Evolutionary conservation across 2,329 filamentous ascomycete genomes (phyloP).

Genomic region (Chalara sp.): DNA sequence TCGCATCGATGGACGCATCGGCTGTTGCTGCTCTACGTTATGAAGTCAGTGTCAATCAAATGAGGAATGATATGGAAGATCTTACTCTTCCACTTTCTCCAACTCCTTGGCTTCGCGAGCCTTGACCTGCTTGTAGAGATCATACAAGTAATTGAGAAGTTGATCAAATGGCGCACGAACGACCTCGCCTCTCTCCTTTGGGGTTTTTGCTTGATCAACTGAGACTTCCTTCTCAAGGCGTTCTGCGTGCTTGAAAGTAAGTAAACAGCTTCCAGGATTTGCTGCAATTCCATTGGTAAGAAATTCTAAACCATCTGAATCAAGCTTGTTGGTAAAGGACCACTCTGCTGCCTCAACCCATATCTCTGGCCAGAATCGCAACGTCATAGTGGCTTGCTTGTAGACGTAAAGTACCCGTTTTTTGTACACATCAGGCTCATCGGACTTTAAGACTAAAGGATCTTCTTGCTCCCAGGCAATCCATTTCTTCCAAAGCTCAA

Average conservation of each 20-base stretch:
- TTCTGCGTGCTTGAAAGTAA: constrained; percentile 86
- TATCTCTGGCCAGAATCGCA: constrained; percentile 91
- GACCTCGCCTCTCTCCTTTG: constrained; percentile 52
- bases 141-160: constrained; percentile 82
- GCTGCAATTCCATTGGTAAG: constrained; percentile 76
- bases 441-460: constrained; percentile 75
- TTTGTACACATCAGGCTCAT: constrained; percentile 70
- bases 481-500: constrained; percentile 89
- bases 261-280: constrained; percentile 87
- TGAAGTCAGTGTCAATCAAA: no score
- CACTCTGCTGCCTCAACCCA: constrained; percentile 95
- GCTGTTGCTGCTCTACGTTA: constrained; percentile 8
- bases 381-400: constrained; percentile 86
- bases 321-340: constrained; percentile 73
- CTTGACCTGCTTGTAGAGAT: constrained; percentile 68
- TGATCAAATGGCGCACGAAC: constrained; percentile 76
- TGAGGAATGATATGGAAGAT: no score
- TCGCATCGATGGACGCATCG: constrained; percentile 29
- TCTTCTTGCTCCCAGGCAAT: constrained; percentile 93
- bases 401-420: constrained; percentile 83
- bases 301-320: constrained; percentile 59
- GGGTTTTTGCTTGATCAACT: constrained; percentile 66
- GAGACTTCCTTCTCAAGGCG: constrained; percentile 74
- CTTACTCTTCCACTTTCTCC: constrained; percentile 47
- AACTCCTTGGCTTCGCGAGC: constrained; percentile 54